Conservation (phyloP, 1,139 yeast genomes). For the Sugiyamaella pinicola region DNA sequence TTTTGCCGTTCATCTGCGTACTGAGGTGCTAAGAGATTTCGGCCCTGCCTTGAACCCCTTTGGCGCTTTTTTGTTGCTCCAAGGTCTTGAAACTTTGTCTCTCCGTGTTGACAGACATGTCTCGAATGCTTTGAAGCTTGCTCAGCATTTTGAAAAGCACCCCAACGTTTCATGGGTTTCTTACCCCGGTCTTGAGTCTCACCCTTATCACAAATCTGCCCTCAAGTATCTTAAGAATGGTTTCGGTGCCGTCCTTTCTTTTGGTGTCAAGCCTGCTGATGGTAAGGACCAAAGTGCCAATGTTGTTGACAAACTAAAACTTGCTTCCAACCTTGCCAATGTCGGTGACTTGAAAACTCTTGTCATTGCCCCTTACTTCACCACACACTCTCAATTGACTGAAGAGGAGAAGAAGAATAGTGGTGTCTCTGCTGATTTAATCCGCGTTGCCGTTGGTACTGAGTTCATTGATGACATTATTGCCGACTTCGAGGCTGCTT, state of each 20-base stretch:
- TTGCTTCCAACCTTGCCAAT: constrained; percentile 91
- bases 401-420: constrained; percentile 78
- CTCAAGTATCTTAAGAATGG: constrained; percentile 78
- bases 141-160: constrained; percentile 70
- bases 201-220: constrained; percentile 78
- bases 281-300: constrained; percentile 68
- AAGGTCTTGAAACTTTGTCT: constrained; percentile 92
- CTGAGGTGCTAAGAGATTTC: constrained; percentile 85
- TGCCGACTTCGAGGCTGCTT: constrained; percentile 82
- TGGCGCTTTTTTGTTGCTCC: constrained; percentile 79
- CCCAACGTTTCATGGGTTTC: constrained; percentile 84
- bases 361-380: constrained; percentile 92
- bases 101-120: constrained; percentile 93
- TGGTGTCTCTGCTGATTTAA: constrained; percentile 85
- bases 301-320: constrained; percentile 77
- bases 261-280: constrained; percentile 72
- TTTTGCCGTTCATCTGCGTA: constrained; percentile 75
- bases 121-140: constrained; percentile 78
- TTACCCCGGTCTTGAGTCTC: constrained; percentile 85
- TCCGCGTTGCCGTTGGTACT: constrained; percentile 87
- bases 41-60: constrained; percentile 92
- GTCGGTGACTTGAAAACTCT: constrained; percentile 96
- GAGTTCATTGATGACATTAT: constrained; percentile 88
- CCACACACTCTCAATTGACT: constrained; percentile 89
- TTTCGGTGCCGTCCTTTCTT: constrained; percentile 84